These are phyloP conservation scores for Juglanconis oblonga DNA, from an alignment of 2,329 filamentous ascomycete species.

Conservation along the genomic window DNA sequence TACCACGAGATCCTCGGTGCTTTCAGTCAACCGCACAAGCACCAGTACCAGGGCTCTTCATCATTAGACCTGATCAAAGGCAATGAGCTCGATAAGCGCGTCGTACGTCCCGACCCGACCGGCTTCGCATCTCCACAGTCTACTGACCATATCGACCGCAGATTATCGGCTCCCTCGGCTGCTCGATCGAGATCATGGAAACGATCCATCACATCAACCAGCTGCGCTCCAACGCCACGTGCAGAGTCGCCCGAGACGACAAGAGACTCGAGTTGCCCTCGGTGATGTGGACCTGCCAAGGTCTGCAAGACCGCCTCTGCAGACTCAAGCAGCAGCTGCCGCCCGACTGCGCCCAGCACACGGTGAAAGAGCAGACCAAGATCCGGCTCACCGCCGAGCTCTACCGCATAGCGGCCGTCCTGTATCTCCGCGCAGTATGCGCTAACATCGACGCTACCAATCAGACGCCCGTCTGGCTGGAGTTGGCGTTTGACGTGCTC, in stretches of 20 bases:
- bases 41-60: conserved; percentile 22
- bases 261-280: conserved; percentile 4
- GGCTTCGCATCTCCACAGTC: neutral
- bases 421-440: conserved; percentile 28
- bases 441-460: conserved; percentile 25
- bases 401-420: conserved; percentile 43
- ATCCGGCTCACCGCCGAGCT: conserved; percentile 43
- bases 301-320: conserved; percentile 25
- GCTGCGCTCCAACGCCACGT: conserved; percentile 22
- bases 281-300: conserved; percentile 27
- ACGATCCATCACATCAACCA: conserved; percentile 42
- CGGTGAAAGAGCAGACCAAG: conserved; percentile 26
- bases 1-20: conserved; percentile 45
- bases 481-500: conserved; percentile 35
- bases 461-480: conserved; percentile 27
- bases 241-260: neutral
- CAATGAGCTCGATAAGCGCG: conserved; percentile 28
- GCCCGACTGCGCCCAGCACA: conserved; percentile 23
- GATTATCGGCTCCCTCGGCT: conserved; percentile 47
- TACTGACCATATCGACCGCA: conserved; percentile 20
- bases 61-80: conserved; percentile 29
- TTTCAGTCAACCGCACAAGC: conserved; percentile 35
- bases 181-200: conserved; percentile 43
- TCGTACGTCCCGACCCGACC: conserved; percentile 23
- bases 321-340: conserved; percentile 27